Conservation (phyloP, 2,329 filamentous ascomycete genomes). For the Orbilia oligospora region DNA sequence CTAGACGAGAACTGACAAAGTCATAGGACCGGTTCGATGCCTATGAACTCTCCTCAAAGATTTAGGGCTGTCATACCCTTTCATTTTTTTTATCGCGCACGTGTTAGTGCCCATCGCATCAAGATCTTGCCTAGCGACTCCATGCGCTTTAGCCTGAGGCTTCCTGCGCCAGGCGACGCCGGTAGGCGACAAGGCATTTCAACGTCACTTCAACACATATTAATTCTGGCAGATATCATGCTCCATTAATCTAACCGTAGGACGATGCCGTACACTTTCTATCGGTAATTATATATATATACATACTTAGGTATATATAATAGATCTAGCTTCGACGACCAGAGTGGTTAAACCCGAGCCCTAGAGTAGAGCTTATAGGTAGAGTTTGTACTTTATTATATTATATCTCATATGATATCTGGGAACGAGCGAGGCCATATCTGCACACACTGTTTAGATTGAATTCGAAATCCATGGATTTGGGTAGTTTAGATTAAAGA, state of each 20-base stretch:
- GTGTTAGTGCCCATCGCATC: constrained; percentile 23
- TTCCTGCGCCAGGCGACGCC: constrained; percentile 30
- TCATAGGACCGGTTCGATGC: neutral
- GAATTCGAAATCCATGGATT: too few species aligned
- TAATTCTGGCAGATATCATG: constrained; percentile 13
- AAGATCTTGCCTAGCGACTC: constrained; percentile 25
- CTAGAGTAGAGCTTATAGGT: too few species aligned
- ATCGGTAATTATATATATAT: too few species aligned
- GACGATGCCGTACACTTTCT: too few species aligned
- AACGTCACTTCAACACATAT: constrained; percentile 55
- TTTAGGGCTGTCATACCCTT: neutral
- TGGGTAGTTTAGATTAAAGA: too few species aligned
- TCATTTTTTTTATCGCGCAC: neutral
- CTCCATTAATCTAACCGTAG: neutral
- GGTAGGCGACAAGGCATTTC: constrained; percentile 17
- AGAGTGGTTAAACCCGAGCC: too few species aligned
- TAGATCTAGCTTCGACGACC: too few species aligned
- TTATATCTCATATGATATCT: too few species aligned
- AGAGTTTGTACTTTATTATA: too few species aligned
- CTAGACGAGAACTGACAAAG: neutral
- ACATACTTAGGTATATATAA: too few species aligned
- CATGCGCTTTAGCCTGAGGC: constrained; percentile 23
- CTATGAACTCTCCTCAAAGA: neutral
- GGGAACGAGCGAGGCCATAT: too few species aligned
- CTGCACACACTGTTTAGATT: too few species aligned